These are phyloP conservation scores for Gnomoniopsis smithogilvyi DNA, from an alignment of 2,329 filamentous ascomycete species.

Conservation along the genomic window DNA sequence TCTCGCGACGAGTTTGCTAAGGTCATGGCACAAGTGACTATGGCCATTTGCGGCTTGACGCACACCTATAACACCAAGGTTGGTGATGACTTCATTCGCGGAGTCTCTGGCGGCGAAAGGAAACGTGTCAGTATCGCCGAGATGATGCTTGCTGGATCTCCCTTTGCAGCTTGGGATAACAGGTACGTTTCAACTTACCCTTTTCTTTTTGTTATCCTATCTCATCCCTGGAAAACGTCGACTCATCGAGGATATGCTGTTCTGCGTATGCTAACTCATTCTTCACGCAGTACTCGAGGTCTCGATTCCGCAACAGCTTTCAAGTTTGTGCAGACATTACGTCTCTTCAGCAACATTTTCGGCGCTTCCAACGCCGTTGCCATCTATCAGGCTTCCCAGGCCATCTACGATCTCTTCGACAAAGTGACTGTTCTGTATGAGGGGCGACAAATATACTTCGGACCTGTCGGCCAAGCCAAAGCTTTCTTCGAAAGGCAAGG, in stretches of 20 bases:
- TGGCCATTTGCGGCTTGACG: conserved; percentile 69
- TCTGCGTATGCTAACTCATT: neutral
- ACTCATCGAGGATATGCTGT: neutral
- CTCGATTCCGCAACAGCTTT: conserved; percentile 71
- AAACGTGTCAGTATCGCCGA: conserved; percentile 83
- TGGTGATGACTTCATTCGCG: conserved; percentile 70
- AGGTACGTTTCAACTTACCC: conserved; percentile 31
- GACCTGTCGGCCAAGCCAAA: conserved; percentile 56
- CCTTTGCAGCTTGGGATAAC: conserved; percentile 65
- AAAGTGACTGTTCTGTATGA: conserved; percentile 74
- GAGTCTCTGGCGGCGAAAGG: conserved; percentile 67
- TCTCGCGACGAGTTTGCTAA: conserved; percentile 56
- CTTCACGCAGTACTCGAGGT: conserved; percentile 54
- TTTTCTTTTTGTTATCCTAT: neutral
- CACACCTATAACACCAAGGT: conserved; percentile 73
- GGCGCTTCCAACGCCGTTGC: conserved; percentile 62
- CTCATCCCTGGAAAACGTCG: too few relatives aligned
- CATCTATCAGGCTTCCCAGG: conserved; percentile 69
- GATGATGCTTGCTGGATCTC: conserved; percentile 63
- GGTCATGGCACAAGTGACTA: conserved; percentile 64
- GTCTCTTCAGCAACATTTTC: conserved; percentile 62
- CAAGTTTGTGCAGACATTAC: conserved; percentile 67
- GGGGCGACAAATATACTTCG: conserved; percentile 75
- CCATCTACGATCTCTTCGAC: conserved; percentile 71
- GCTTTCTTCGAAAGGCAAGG: conserved; percentile 67